Conservation (phyloP, 208 protist species). For the Lotmaria passim region DNA sequence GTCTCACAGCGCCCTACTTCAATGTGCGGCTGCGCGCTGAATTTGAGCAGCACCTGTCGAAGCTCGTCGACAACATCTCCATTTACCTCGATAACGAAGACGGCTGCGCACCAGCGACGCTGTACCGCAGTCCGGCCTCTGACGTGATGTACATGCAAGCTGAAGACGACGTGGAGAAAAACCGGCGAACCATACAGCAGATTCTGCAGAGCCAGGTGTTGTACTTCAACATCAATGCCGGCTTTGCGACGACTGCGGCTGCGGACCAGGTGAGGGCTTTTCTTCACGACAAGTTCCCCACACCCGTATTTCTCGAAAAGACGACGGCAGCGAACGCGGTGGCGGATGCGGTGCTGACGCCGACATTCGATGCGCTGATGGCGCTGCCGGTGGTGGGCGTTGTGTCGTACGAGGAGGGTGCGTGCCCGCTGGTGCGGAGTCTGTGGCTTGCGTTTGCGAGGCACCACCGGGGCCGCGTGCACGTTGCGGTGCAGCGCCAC, state of each 20-base stretch:
- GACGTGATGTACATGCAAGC: slow-evolving; percentile 32
- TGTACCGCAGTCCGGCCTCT: slow-evolving; percentile 22
- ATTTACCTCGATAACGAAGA: slow-evolving; percentile 55
- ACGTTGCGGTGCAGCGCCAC: slow-evolving; percentile 22
- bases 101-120: slow-evolving; percentile 42
- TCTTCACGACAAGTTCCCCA: slow-evolving; percentile 17
- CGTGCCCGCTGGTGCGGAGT: slow-evolving; percentile 58
- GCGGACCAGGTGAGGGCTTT: slow-evolving; percentile 27
- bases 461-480: slow-evolving; percentile 39
- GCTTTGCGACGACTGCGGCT: slow-evolving; percentile 5
- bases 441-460: slow-evolving; percentile 47
- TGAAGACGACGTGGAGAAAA: slow-evolving; percentile 17
- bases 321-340: neutral
- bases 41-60: slow-evolving; percentile 6
- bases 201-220: slow-evolving; percentile 3
- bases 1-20: slow-evolving; percentile 8
- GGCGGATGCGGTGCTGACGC: neutral
- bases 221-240: slow-evolving; percentile 43
- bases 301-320: slow-evolving; percentile 18
- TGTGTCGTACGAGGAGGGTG: slow-evolving; percentile 43
- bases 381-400: slow-evolving; percentile 51
- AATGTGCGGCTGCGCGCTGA: neutral
- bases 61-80: slow-evolving; percentile 10
- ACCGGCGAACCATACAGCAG: slow-evolving; percentile 5
- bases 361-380: slow-evolving; percentile 46